Conservation (phyloP, 169 alveolate species). For the Plasmodium vivax region DNA sequence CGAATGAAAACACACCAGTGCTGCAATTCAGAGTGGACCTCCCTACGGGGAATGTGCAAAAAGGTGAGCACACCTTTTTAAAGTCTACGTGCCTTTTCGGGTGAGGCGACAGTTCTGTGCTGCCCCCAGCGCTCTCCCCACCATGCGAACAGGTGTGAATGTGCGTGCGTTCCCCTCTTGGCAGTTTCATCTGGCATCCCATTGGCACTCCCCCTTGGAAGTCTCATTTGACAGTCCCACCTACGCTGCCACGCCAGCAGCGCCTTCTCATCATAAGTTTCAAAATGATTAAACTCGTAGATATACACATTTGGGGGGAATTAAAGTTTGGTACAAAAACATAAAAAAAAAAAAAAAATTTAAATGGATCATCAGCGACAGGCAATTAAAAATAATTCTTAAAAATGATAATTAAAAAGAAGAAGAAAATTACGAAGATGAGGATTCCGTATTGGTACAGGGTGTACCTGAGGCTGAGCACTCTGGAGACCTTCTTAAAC, state of each 20-base stretch:
- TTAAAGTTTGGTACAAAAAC: slow-evolving; percentile 9
- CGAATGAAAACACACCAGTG: not conserved
- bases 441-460: slow-evolving; percentile 71
- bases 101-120: not conserved
- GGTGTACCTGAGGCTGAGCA: slow-evolving; percentile 62
- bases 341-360: slow-evolving; percentile 25
- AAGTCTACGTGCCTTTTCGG: not conserved
- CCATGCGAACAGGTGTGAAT: not conserved
- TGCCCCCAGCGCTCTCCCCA: not conserved
- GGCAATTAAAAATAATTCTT: slow-evolving; percentile 61
- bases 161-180: not conserved
- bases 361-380: slow-evolving; percentile 2
- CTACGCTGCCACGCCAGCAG: not conserved
- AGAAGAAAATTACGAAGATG: slow-evolving; percentile 28
- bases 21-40: not conserved
- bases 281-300: not conserved
- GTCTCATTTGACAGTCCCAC: no score
- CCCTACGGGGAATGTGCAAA: not conserved
- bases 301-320: not conserved
- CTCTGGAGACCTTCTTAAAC: slow-evolving; percentile 75
- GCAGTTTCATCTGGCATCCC: not conserved
- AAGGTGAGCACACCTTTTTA: not conserved
- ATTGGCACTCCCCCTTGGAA: not conserved
- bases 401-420: slow-evolving; percentile 67
- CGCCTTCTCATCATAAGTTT: not conserved